Evolutionary conservation across 805 yeast species (phyloP), one percentile per base, ranked within the genome.

Genomic region (Candida dajiaensis): DNA sequence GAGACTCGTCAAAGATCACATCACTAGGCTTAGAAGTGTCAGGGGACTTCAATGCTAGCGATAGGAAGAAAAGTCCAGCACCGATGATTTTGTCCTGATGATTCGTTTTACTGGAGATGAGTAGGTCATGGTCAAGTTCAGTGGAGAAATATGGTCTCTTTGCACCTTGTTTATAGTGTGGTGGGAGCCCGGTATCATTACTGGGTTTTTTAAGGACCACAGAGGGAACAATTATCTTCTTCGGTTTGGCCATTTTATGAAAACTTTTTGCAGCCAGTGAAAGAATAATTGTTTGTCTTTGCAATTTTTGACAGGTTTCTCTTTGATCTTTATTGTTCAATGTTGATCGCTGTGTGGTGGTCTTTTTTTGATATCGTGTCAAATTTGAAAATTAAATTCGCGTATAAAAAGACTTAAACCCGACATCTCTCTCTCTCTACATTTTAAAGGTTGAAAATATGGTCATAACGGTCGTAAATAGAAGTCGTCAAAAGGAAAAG

Each of bases 1-100:
- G 75, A 1, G 65, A 64, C 50, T 77, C 81, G 53, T 74, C 79
- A 51, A 73, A 73, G n/a, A 74, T 71, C 19, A 74, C 73, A n/a
- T 61, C 56, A 10, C 55, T 46, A 1, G 78, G 78, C 4, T 47
- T 41, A 1, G 63, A 65, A 3, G 74, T 47, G 18, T 61, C 62
- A 48, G 64, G 64, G 28, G 69, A 48, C 38, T 74, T 63, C 3
- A 67, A 21, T 1, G 45, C 56, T 3, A 67, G 23, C 2, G 46
- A 66, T 42, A 21, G 47, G 19, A 46, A 60, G 47, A 29, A 63
- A 29, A 41, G 50, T 29, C 47, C 63, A 44, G 48, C 44, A 56
- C 53, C 44, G 12, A 44, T 19, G 7, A 52, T 20, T 61, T 70
- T 18, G 47, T 43, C 44, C 41, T 45, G 19, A 44, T 43, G 18